These are phyloP conservation scores for Xerocomellus amylosporus DNA, from an alignment of 768 basidiomycete genomes.

Conservation along the genomic window DNA sequence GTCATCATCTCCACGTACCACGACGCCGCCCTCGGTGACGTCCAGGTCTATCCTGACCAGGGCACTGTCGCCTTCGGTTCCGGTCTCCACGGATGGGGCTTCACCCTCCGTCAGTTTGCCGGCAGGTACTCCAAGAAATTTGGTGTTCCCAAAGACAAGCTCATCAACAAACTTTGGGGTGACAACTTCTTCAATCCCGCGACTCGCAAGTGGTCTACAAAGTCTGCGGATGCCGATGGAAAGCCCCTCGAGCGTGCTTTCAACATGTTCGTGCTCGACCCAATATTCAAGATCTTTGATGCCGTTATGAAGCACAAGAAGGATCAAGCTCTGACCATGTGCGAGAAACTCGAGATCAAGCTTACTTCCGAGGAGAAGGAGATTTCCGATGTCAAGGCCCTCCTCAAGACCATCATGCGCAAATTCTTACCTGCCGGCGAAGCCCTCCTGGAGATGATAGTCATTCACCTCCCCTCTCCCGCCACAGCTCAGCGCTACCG, in stretches of 20 bases:
- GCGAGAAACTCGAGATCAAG: constrained; percentile 95
- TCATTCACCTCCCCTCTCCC: constrained; percentile 98
- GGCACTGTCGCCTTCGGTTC: constrained; percentile 99
- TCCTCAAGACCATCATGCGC: constrained; percentile 98
- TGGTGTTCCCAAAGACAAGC: constrained; percentile 97
- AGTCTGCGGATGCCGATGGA: constrained; percentile 69
- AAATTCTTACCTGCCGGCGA: constrained; percentile 99
- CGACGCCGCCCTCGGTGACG: constrained; percentile 91
- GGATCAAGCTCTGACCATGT: constrained; percentile 75
- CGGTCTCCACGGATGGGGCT: constrained; percentile 99
- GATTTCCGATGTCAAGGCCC: constrained; percentile 81
- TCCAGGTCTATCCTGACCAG: constrained; percentile 97
- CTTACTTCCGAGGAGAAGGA: constrained; percentile 87
- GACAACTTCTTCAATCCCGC: constrained; percentile 99
- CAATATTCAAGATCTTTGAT: constrained; percentile 98
- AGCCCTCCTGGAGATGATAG: constrained; percentile 99
- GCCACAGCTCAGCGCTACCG: constrained; percentile 97
- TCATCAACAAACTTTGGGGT: constrained; percentile 97
- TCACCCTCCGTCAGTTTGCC: constrained; percentile 98
- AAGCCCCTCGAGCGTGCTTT: constrained; percentile 97
- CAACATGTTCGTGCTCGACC: constrained; percentile 97
- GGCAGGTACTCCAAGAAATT: constrained; percentile 95
- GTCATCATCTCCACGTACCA: constrained; percentile 98
- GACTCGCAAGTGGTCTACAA: constrained; percentile 95
- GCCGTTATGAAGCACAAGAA: constrained; percentile 99